Evolutionary conservation across 1,139 yeast genomes (phyloP), one percentile per base, ranked within the genome.

Genomic region (Nematodospora anomalae): DNA sequence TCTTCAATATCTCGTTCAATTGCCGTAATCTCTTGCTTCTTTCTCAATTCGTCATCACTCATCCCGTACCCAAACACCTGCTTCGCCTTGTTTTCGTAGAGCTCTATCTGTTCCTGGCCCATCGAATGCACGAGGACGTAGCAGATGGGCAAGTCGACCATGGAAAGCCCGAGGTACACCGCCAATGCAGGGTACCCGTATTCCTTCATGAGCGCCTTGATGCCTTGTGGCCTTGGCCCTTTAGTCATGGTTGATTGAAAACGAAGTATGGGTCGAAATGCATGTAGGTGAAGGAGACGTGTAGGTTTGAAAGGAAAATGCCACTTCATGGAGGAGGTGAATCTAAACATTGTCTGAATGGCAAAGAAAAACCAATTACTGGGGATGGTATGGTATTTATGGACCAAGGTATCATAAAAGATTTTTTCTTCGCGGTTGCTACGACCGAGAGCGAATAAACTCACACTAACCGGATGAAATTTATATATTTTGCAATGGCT

Each of bases 131-230:
- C 97, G 32, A 86, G 54, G 14, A 84, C 51, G 55, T 83, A 92
- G 57, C 95, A 87, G 4, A 89, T 48, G 1, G 97, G 97, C 47
- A 87, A 70, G 55, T 92, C 98, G 28, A 92, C 58, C 18, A 73
- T 68, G 2, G 87, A 73, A 13, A 92, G 58, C 0, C 76, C 83
- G 26, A 88, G 53, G 55, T 92, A 92, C 0, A 92, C 89, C 10
- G 88, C 96, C 14, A 92, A 64, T 0, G 96, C 97, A 6, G 95
- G 79, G 66, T 83, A 87, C 1, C 99, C 99, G 58, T 92, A 92
- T 55, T 85, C 84, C 53, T 84, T 82, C 58, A 87, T 75, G 45
- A 92, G 67, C 5, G 78, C 83, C 58, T 79, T 85, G 38, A 88
- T 63, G 5, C 84, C 83, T 2, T 66, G 60, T 7, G 57, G 45